Percentiles rank a stretch among this genome's conserved stretches.
These are phyloP conservation scores for Marasmius sp. DNA, from an alignment of 1,284 basidiomycete species.

Conservation along the genomic window DNA sequence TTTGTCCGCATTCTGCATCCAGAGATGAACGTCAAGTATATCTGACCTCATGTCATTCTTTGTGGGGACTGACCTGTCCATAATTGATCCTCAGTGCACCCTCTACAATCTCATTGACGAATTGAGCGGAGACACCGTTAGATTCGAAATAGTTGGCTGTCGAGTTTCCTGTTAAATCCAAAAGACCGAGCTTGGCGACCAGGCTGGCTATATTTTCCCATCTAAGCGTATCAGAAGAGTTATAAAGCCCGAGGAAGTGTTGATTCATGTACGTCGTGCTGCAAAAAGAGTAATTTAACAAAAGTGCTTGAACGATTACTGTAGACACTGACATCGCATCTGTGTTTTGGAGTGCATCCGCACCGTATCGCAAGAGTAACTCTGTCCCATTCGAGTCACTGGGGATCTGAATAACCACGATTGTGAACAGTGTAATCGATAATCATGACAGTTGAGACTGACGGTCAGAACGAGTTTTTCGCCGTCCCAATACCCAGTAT, in stretches of 20 bases:
- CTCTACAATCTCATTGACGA: conserved; percentile 79
- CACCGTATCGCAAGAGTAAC: conserved; percentile 82
- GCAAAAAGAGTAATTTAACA: conserved; percentile 1
- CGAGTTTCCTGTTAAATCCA: conserved; percentile 49
- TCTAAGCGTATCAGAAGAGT: conserved; percentile 55
- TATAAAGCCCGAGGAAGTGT: conserved; percentile 54
- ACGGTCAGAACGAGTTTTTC: conserved; percentile 68
- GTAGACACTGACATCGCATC: conserved; percentile 50
- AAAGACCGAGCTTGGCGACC: conserved; percentile 56
- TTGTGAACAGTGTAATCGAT: too few species aligned
- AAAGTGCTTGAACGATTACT: not conserved
- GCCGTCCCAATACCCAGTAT: conserved; percentile 85
- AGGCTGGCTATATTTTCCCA: conserved; percentile 68
- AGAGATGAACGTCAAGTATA: too few species aligned
- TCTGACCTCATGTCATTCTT: not conserved
- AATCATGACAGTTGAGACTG: conserved; percentile 19
- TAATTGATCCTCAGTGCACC: conserved; percentile 89
- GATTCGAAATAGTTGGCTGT: conserved; percentile 60
- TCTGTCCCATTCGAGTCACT: conserved; percentile 29
- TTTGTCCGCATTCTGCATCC: conserved; percentile 56
- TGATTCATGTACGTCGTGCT: conserved; percentile 62
- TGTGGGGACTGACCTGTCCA: conserved; percentile 57
- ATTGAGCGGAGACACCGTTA: conserved; percentile 58
- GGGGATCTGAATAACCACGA: not conserved
- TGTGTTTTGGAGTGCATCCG: conserved; percentile 60